Evolutionary conservation across 345 rosid species (phyloP).

Genomic region (Sisymbrium irio): DNA sequence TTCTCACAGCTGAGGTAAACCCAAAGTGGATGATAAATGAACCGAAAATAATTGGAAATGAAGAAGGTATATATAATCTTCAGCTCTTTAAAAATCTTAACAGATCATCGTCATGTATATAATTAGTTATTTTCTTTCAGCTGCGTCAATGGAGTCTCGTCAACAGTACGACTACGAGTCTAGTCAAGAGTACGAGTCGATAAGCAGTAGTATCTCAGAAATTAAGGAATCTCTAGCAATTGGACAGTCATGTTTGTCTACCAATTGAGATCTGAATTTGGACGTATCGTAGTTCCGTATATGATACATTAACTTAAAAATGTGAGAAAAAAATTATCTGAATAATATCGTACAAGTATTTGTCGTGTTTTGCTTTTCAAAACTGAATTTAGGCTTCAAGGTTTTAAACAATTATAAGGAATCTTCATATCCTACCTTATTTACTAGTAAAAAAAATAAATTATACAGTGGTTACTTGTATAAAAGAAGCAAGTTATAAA

Average conservation of each 20-base stretch:
- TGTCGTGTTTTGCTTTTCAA: too few relatives aligned
- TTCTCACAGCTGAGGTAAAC: not conserved
- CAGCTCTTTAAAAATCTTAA: not conserved
- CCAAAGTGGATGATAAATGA: not conserved
- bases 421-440: too few relatives aligned
- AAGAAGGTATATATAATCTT: not conserved
- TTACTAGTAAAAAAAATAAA: too few relatives aligned
- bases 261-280: not conserved
- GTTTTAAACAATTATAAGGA: too few relatives aligned
- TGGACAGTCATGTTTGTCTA: slow-evolving; percentile 13
- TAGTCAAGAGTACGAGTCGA: not conserved
- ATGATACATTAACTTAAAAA: not conserved
- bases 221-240: not conserved
- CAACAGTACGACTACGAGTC: too few relatives aligned
- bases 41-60: not conserved
- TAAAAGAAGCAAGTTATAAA: too few relatives aligned
- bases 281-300: not conserved
- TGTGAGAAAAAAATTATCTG: not conserved
- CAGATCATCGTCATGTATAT: not conserved
- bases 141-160: not conserved
- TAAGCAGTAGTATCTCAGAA: not conserved
- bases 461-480: too few relatives aligned
- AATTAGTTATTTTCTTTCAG: not conserved
- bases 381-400: too few relatives aligned
- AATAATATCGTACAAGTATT: not conserved